Evolutionary conservation across 2,329 filamentous ascomycete species (phyloP).

Genomic region (Mycosphaerella sp.): DNA sequence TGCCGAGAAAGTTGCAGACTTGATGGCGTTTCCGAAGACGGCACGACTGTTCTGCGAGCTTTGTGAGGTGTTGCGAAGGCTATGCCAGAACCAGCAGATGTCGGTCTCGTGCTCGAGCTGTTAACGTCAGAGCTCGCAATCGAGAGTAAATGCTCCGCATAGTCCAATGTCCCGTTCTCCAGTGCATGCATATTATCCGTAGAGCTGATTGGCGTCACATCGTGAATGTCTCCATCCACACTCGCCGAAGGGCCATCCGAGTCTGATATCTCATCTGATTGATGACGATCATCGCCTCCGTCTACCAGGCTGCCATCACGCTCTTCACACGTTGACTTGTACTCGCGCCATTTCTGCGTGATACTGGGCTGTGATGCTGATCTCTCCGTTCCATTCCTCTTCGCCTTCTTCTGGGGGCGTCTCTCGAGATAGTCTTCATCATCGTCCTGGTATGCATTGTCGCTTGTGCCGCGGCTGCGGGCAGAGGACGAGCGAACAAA

Average conservation of each 20-base stretch:
- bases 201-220: not conserved
- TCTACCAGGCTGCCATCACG: not conserved
- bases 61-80: slow-evolving; percentile 13
- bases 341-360: slow-evolving; percentile 15
- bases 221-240: not conserved
- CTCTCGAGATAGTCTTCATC: slow-evolving; percentile 9
- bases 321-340: not conserved
- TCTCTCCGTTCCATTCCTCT: not conserved
- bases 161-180: not conserved
- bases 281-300: not conserved
- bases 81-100: slow-evolving; percentile 12
- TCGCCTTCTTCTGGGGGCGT: slow-evolving; percentile 11
- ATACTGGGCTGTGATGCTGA: slow-evolving; percentile 11
- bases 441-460: slow-evolving; percentile 5
- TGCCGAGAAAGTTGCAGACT: slow-evolving; percentile 13
- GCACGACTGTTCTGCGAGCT: slow-evolving; percentile 10
- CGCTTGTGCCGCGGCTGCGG: not conserved
- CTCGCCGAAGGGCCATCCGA: not conserved
- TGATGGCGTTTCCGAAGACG: slow-evolving; percentile 20
- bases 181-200: not conserved
- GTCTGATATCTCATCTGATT: no score
- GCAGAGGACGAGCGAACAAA: slow-evolving; percentile 12
- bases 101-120: slow-evolving; percentile 10
- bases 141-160: slow-evolving; percentile 1
- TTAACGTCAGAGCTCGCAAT: slow-evolving; percentile 6